Evolutionary conservation across 2,329 filamentous ascomycete species (phyloP).

Genomic region (Pseudogymnoascus sp.): DNA sequence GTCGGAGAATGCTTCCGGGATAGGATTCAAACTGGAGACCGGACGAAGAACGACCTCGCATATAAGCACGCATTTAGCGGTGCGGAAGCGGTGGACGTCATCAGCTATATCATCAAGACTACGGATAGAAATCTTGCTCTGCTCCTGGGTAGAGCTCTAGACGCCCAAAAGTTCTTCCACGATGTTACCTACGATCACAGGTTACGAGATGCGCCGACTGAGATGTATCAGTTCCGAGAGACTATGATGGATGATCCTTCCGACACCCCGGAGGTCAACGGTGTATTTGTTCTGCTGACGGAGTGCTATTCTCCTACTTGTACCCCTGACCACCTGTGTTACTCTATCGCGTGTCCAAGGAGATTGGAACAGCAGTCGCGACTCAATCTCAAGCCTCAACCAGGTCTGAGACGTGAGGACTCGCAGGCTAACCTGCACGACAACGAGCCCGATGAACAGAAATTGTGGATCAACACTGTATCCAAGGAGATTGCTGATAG

Average conservation of each 20-base stretch:
- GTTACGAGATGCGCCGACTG: conserved; percentile 83
- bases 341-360: conserved; percentile 93
- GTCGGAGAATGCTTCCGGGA: conserved; percentile 90
- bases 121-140: conserved; percentile 91
- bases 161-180: conserved; percentile 98
- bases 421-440: conserved; percentile 71
- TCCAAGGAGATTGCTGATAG: conserved; percentile 89
- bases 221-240: conserved; percentile 96
- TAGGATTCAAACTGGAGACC: conserved; percentile 76
- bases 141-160: conserved; percentile 80
- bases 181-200: conserved; percentile 98
- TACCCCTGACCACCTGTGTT: conserved; percentile 89
- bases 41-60: conserved; percentile 91
- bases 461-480: conserved; percentile 98
- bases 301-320: conserved; percentile 98
- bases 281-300: conserved; percentile 90
- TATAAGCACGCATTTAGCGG: conserved; percentile 98
- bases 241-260: conserved; percentile 79
- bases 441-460: conserved; percentile 89
- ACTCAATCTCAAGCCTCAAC: conserved; percentile 86
- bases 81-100: conserved; percentile 88
- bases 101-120: conserved; percentile 94
- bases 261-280: conserved; percentile 69
- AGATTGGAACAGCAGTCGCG: conserved; percentile 91
- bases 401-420: conserved; percentile 62